A percentile compares a stretch with the other conserved stretches of the same genome.
phyloP scores from a whole-genome alignment of 176 grass and related monocot genomes.

The Echinochloa phyllopogon region DNA sequence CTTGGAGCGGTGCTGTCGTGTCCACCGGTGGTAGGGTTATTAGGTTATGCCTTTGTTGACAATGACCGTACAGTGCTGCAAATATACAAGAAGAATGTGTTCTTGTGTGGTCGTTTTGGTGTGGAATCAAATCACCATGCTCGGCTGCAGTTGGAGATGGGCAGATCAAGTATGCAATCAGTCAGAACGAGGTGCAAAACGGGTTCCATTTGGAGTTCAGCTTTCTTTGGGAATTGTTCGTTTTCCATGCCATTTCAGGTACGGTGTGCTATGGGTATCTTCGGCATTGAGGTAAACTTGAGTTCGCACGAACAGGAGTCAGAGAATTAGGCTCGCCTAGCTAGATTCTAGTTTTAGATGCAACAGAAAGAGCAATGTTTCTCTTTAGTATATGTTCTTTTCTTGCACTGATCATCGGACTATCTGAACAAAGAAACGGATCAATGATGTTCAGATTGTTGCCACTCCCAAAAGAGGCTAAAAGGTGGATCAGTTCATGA shows the following conservation, averaged over 20 bases:
- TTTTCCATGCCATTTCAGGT: not conserved
- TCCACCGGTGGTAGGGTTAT: not conserved
- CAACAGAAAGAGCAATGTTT: not conserved
- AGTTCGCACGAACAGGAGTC: not conserved
- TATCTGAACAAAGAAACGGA: not conserved
- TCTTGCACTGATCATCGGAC: not conserved
- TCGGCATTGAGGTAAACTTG: not conserved
- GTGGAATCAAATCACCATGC: not conserved
- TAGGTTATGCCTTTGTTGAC: not conserved
- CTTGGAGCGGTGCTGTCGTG: not conserved
- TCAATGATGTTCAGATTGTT: slow-evolving; percentile 18
- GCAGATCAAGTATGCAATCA: not conserved
- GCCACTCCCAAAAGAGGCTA: not conserved
- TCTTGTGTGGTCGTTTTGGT: not conserved
- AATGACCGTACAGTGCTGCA: not conserved
- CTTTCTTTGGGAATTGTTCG: no score
- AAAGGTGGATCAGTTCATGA: not conserved
- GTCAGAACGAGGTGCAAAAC: not conserved
- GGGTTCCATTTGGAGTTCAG: no score
- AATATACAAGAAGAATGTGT: not conserved
- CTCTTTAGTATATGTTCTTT: slow-evolving; percentile 42
- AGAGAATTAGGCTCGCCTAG: not conserved
- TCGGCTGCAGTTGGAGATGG: not conserved
- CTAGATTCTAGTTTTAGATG: not conserved
- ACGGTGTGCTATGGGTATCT: not conserved